Conservation (phyloP, 352 stramenopile species). For the Globisporangium carolinianum region DNA sequence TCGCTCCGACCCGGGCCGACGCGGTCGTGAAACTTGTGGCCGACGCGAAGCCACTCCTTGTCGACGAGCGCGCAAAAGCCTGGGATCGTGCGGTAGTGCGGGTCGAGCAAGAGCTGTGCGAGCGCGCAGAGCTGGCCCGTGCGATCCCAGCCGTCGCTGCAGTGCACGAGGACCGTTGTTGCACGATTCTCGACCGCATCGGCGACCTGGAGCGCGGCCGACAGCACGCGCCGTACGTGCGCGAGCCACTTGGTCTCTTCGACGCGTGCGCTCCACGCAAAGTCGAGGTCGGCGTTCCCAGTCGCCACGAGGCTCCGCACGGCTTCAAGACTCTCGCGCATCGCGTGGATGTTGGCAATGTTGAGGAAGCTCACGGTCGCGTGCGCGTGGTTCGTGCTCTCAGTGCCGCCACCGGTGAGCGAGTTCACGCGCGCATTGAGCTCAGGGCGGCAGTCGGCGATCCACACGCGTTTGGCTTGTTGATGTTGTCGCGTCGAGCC, state of each 20-base stretch:
- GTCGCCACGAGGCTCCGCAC: conserved; percentile 42
- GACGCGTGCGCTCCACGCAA: conserved; percentile 50
- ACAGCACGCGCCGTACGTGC: conserved; percentile 67
- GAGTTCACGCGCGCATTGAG: conserved; percentile 89
- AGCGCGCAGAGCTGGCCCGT: conserved; percentile 82
- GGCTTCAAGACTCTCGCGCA: conserved; percentile 82
- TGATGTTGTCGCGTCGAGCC: no score
- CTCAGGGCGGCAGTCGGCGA: conserved; percentile 86
- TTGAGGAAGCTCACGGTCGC: conserved; percentile 81
- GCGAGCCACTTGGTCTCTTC: conserved; percentile 81
- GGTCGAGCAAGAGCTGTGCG: conserved; percentile 85
- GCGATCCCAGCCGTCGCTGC: conserved; percentile 90
- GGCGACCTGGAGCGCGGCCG: conserved; percentile 54
- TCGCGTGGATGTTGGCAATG: conserved; percentile 92
- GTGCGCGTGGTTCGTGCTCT: conserved; percentile 74
- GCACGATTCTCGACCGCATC: conserved; percentile 58
- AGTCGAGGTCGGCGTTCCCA: conserved; percentile 46
- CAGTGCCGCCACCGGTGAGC: conserved; percentile 84
- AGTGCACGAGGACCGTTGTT: conserved; percentile 85
- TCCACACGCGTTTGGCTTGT: conserved; percentile 52
- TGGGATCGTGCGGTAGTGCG: conserved; percentile 76
- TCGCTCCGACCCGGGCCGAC: conserved; percentile 56
- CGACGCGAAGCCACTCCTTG: conserved; percentile 83
- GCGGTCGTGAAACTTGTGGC: conserved; percentile 88
- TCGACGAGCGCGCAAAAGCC: conserved; percentile 80